phyloP scores from a whole-genome alignment of 2,329 filamentous ascomycete genomes.

The Biscogniauxia mediterranea region DNA sequence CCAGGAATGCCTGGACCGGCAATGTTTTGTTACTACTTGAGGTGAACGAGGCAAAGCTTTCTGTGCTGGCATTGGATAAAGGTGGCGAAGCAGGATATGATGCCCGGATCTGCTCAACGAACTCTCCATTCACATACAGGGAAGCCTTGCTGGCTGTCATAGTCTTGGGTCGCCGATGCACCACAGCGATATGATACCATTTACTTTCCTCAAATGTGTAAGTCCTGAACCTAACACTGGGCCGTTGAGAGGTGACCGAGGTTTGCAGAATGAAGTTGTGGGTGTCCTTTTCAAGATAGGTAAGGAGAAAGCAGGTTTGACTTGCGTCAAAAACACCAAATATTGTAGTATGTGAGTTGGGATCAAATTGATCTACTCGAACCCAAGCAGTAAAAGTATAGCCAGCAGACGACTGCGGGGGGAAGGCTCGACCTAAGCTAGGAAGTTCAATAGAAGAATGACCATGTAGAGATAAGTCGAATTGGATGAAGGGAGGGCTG shows the following conservation, averaged over 20 bases:
- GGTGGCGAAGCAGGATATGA: conserved; percentile 80
- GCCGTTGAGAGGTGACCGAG: conserved; percentile 79
- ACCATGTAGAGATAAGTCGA: conserved; percentile 85
- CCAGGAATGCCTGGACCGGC: conserved; percentile 87
- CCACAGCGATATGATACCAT: conserved; percentile 94
- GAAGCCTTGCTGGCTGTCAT: conserved; percentile 77
- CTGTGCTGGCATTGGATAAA: conserved; percentile 58
- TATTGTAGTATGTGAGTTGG: conserved; percentile 83
- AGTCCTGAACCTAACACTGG: conserved; percentile 91
- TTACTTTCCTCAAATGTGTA: conserved; percentile 69
- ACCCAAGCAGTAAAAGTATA: conserved; percentile 93
- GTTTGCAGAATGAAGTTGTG: conserved; percentile 95
- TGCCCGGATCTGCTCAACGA: conserved; percentile 87
- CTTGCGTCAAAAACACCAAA: conserved; percentile 92
- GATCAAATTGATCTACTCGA: conserved; percentile 82
- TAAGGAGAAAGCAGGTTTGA: conserved; percentile 89
- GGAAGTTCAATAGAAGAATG: conserved; percentile 88
- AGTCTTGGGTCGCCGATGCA: conserved; percentile 76
- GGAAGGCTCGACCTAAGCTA: conserved; percentile 81
- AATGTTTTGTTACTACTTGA: conserved; percentile 56
- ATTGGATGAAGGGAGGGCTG: conserved; percentile 83
- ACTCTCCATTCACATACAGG: conserved; percentile 89
- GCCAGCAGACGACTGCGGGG: conserved; percentile 73
- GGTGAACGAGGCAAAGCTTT: conserved; percentile 69
- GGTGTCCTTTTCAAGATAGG: conserved; percentile 91